Evolutionary conservation across 805 yeast genomes (phyloP).

Genomic region (Millerozyma acaciae): DNA sequence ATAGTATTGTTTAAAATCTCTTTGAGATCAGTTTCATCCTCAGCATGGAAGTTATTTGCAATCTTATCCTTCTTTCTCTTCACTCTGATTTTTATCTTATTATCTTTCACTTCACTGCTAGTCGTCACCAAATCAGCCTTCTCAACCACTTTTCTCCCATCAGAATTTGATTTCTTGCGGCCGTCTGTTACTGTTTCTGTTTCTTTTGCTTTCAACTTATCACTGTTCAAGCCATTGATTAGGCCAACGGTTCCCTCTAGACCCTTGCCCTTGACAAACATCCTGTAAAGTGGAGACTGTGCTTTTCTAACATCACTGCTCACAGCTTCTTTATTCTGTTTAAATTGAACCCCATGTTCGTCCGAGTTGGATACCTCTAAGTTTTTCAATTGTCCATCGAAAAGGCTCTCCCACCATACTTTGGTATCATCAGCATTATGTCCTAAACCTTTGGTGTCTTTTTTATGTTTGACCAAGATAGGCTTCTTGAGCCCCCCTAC

Average conservation of each 20-base stretch:
- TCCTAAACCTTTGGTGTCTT: constrained; percentile 88
- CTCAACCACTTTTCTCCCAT: neutral
- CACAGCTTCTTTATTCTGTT: constrained; percentile 46
- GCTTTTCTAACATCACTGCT: constrained; percentile 46
- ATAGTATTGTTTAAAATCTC: constrained; percentile 10
- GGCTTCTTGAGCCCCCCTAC: constrained; percentile 82
- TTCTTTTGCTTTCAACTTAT: constrained; percentile 6
- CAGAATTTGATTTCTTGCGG: too few relatives aligned
- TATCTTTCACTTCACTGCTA: neutral
- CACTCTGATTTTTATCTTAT: constrained; percentile 11
- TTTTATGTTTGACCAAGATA: constrained; percentile 83
- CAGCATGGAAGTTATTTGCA: neutral
- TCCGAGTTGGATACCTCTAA: constrained; percentile 51
- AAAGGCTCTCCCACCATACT: constrained; percentile 96
- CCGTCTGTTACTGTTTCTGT: neutral
- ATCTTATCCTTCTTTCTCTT: constrained; percentile 10
- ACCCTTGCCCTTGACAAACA: constrained; percentile 88
- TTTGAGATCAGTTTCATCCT: neutral
- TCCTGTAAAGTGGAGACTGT: constrained; percentile 70
- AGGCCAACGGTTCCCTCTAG: constrained; percentile 68
- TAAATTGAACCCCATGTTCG: constrained; percentile 44
- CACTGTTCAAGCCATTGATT: constrained; percentile 22
- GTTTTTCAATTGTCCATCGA: constrained; percentile 86
- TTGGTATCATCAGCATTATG: constrained; percentile 72
- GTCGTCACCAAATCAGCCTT: too few relatives aligned